These are phyloP conservation scores for Scytalidium sp. DNA, from an alignment of 2,329 filamentous ascomycete genomes.

Conservation along the genomic window DNA sequence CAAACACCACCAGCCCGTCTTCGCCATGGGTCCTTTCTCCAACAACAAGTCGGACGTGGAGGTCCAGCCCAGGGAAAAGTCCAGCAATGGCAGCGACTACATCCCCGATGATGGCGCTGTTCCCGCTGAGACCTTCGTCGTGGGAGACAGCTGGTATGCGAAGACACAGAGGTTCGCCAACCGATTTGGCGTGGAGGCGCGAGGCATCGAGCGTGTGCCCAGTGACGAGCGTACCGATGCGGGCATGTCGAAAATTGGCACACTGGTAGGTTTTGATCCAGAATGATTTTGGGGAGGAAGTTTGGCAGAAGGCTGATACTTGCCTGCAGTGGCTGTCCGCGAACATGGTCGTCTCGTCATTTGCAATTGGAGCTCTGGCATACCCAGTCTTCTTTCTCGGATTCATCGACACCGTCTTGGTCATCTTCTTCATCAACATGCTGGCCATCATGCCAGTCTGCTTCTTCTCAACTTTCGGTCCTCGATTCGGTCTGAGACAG, in stretches of 20 bases:
- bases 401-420: conserved; percentile 69
- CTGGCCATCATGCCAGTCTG: conserved; percentile 70
- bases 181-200: conserved; percentile 66
- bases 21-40: conserved; percentile 8
- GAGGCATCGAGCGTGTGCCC: conserved; percentile 73
- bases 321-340: conserved; percentile 65
- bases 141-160: conserved; percentile 53
- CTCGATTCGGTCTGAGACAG: conserved; percentile 70
- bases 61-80: not conserved
- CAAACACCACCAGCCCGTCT: not conserved
- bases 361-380: conserved; percentile 71
- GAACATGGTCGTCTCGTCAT: conserved; percentile 75
- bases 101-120: conserved; percentile 36
- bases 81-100: conserved; percentile 14
- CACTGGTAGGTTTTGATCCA: conserved; percentile 55
- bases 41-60: conserved; percentile 6
- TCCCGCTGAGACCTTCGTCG: conserved; percentile 54
- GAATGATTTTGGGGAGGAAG: not conserved
- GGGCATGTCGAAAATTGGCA: conserved; percentile 64
- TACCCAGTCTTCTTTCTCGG: conserved; percentile 67
- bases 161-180: conserved; percentile 61
- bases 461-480: conserved; percentile 76
- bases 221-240: conserved; percentile 65
- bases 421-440: conserved; percentile 73
- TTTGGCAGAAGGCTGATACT: not conserved